Evolutionary conservation across 176 grass and related monocot species (phyloP).

Genomic region (maize (Zea mays)): DNA sequence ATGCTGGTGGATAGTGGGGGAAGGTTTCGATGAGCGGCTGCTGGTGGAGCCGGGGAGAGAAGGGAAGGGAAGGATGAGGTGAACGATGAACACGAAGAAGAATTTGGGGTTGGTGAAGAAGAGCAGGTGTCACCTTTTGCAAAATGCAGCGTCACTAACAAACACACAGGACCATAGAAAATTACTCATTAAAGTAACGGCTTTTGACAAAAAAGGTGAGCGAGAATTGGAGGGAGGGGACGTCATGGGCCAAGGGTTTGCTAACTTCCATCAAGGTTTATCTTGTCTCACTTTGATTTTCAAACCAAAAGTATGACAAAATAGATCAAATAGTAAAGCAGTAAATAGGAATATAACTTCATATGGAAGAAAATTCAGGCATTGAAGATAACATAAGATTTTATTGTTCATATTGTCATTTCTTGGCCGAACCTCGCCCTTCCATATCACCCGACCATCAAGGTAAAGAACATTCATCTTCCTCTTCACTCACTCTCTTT

Average conservation of each 20-base stretch:
- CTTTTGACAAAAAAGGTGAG: neutral
- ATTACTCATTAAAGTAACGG: neutral
- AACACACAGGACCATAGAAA: neutral
- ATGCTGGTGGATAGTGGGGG: neutral
- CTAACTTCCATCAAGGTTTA: neutral
- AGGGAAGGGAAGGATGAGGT: neutral
- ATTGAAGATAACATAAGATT: no score
- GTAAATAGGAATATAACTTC: neutral
- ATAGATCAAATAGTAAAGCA: neutral
- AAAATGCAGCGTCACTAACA: constrained; percentile 30
- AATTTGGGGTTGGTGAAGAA: constrained; percentile 7
- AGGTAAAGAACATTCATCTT: no score
- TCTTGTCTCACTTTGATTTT: neutral
- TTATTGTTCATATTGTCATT: no score
- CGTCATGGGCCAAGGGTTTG: neutral
- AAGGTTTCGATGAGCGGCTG: neutral
- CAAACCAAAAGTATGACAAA: neutral
- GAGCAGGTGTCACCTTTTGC: constrained; percentile 32
- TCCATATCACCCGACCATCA: no score
- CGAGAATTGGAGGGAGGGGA: neutral
- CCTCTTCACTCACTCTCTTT: no score
- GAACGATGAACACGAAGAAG: neutral
- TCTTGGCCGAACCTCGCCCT: no score
- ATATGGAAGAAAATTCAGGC: neutral
- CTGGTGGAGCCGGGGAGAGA: neutral